A percentile compares a stretch with the other conserved stretches of the same genome.
Conservation (phyloP, 2,329 filamentous ascomycete species). For the Ascochyta koolunga region DNA sequence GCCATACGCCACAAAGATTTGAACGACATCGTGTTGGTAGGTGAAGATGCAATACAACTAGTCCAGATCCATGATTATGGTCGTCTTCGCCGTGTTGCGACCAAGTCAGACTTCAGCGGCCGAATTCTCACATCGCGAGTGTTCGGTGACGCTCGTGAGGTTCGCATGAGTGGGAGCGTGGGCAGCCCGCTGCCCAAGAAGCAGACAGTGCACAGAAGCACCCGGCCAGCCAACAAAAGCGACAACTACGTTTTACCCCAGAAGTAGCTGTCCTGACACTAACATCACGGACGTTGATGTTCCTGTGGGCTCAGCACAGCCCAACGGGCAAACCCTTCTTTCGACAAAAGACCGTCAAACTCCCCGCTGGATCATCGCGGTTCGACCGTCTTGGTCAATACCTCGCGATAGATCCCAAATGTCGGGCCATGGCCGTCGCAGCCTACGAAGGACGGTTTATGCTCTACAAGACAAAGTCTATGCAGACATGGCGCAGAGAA, state of each 20-base stretch:
- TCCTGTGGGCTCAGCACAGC: constrained; percentile 68
- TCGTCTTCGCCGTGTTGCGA: constrained; percentile 75
- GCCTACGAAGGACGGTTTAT: constrained; percentile 74
- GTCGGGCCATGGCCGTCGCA: constrained; percentile 68
- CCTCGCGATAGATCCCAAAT: constrained; percentile 78
- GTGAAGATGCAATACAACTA: constrained; percentile 81
- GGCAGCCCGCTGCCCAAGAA: constrained; percentile 31
- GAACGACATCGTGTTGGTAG: constrained; percentile 87
- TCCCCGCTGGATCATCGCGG: constrained; percentile 62
- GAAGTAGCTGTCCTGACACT: constrained; percentile 81
- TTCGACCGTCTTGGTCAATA: constrained; percentile 65
- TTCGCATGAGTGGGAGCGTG: constrained; percentile 18
- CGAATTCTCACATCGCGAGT: constrained; percentile 80
- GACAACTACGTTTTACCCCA: constrained; percentile 60
- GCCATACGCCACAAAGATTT: constrained; percentile 70
- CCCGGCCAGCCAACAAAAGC: constrained; percentile 27
- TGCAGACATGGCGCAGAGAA: constrained; percentile 58
- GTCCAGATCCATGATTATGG: constrained; percentile 73
- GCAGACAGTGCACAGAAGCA: constrained; percentile 18
- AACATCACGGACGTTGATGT: constrained; percentile 74
- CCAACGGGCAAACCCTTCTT: constrained; percentile 62
- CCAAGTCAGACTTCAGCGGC: constrained; percentile 77
- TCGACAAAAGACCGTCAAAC: constrained; percentile 62
- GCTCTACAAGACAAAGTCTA: constrained; percentile 71
- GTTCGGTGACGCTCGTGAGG: constrained; percentile 60